Conservation (phyloP, 805 yeast genomes). For the Maudiozyma turicensis region DNA sequence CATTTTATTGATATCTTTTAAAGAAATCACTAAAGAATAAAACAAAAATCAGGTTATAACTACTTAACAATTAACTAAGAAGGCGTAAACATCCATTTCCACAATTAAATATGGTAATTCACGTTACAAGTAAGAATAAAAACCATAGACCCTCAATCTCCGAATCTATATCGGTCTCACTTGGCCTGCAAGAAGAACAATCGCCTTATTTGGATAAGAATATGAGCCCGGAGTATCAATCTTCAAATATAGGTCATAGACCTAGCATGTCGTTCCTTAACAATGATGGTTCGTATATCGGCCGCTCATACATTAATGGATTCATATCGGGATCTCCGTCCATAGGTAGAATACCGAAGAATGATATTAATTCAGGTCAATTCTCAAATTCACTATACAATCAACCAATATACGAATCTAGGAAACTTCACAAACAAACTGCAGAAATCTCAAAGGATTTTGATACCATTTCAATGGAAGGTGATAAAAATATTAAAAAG, state of each 20-base stretch:
- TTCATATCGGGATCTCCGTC: constrained; percentile 17
- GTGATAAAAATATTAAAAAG: constrained; percentile 8
- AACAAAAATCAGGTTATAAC: background rate
- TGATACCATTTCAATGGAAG: constrained; percentile 13
- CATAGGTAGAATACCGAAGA: background rate
- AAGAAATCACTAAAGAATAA: background rate
- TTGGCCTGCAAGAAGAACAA: constrained; percentile 18
- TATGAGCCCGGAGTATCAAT: background rate
- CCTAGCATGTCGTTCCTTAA: background rate
- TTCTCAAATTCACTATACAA: constrained; percentile 4
- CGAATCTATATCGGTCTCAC: constrained; percentile 25
- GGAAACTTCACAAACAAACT: constrained; percentile 25
- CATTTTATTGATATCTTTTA: background rate
- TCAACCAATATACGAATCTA: constrained; percentile 20
- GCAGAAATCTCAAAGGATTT: constrained; percentile 27
- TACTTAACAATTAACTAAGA: background rate
- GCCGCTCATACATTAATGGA: constrained; percentile 25
- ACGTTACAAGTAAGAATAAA: background rate
- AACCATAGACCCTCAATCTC: constrained; percentile 11
- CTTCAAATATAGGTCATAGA: background rate
- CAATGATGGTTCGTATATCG: constrained; percentile 13
- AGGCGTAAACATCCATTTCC: background rate
- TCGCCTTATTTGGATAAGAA: background rate
- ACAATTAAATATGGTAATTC: background rate
- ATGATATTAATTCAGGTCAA: constrained; percentile 8